Evolutionary conservation across 202 grass and related monocot species (phyloP).

Genomic region (Dendrocalamus latiflorus): DNA sequence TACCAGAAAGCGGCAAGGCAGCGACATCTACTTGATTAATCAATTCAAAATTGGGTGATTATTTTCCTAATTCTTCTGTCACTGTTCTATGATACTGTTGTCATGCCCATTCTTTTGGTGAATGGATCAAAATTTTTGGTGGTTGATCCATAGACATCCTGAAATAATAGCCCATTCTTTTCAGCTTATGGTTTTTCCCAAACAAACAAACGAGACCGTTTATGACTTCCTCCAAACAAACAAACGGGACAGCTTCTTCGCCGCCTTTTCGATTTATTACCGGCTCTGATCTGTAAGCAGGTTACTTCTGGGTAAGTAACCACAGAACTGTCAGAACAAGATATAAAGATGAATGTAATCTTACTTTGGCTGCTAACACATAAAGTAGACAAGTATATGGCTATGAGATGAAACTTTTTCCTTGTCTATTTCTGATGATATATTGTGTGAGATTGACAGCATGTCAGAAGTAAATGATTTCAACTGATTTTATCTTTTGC

Average conservation of each 20-base stretch:
- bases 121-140: conserved; percentile 21
- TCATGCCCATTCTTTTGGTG: conserved; percentile 37
- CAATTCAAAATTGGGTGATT: conserved; percentile 4
- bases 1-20: conserved; percentile 29
- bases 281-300: no score
- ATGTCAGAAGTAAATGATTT: neutral
- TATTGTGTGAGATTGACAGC: neutral
- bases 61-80: conserved; percentile 12
- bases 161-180: neutral
- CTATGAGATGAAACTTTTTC: neutral
- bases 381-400: neutral
- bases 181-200: fast-evolving
- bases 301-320: neutral
- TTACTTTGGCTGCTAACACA: neutral
- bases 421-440: neutral
- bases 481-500: neutral
- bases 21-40: conserved; percentile 44
- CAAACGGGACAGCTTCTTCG: no score
- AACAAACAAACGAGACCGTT: no score
- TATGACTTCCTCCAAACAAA: no score
- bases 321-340: neutral
- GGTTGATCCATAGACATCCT: conserved; percentile 26
- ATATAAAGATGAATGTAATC: conserved; percentile 12
- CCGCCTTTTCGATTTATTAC: no score
- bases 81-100: neutral